Percentiles rank a stretch among this genome's conserved stretches.
These are phyloP conservation scores for Tuber aestivum DNA, from an alignment of 495 filamentous ascomycete genomes.

Conservation along the genomic window DNA sequence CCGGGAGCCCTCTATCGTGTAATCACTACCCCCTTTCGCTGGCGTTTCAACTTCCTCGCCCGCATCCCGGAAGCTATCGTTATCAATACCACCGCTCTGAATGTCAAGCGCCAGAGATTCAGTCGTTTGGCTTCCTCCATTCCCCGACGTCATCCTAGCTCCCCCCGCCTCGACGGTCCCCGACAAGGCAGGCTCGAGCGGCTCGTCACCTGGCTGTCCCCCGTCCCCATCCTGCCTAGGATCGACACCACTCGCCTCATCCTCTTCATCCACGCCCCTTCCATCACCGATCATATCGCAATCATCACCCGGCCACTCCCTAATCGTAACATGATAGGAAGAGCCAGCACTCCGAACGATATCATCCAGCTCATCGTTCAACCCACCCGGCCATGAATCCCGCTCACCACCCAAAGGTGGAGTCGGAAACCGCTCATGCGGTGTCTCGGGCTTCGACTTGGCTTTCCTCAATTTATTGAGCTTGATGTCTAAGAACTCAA, in stretches of 20 bases:
- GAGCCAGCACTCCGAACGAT: slow-evolving; percentile 16
- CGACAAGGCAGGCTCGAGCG: not conserved
- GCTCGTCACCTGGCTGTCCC: slow-evolving; percentile 1
- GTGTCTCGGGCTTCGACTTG: slow-evolving; percentile 17
- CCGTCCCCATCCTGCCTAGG: not conserved
- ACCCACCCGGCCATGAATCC: slow-evolving; percentile 30
- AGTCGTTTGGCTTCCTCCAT: not conserved
- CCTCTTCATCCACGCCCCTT: slow-evolving; percentile 33
- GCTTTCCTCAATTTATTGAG: slow-evolving; percentile 20
- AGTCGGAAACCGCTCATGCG: slow-evolving; percentile 22
- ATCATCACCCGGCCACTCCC: slow-evolving; percentile 25
- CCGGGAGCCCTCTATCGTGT: not conserved
- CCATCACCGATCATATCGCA: slow-evolving; percentile 67
- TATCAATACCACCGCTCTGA: not conserved
- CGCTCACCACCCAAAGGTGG: slow-evolving; percentile 9
- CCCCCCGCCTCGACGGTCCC: not conserved
- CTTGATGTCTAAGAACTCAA: slow-evolving; percentile 31
- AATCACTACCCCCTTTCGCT: not conserved
- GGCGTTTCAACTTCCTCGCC: not conserved
- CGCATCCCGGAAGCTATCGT: not conserved
- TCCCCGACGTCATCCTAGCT: not conserved
- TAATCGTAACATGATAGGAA: slow-evolving; percentile 24
- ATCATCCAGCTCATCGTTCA: slow-evolving; percentile 27
- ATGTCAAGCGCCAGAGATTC: not conserved
- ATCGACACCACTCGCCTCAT: not conserved